Base-by-base conservation (phyloP, 2,329 filamentous ascomycete species). In the Cercospora sp. region DNA sequence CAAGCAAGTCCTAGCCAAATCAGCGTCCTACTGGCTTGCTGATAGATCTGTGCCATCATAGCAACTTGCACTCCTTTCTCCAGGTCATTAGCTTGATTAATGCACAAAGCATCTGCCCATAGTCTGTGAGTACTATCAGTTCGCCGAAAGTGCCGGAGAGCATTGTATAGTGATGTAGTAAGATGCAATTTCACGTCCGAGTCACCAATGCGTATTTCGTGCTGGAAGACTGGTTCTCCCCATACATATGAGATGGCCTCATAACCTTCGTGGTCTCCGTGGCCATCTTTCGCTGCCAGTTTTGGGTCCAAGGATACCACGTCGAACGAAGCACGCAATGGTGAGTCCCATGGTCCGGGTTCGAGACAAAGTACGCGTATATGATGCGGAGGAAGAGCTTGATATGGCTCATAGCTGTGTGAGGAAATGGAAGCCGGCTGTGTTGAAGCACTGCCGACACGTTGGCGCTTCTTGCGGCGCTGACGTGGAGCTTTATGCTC, bases 11-110 rank as follows among this genome's bases (percentile, higher is more conserved):
- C 57, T 5, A 59, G 57, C 57, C 57, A 59, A 18, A 59, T 21
- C 13, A 59, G 5, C 5, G 30, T 32, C 16, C 57, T 18, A 6
- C n/a, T 21, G 3, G 57, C 57, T 26, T 30, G 24, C 26, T 26
- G 26, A 34, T 59, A 59, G 57, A 59, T 59, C 1, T 59, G 24
- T 18, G 30, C 26, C 57, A 59, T 59, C 57, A 59, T 59, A 32
- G 57, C 57, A 0, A 59, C 57, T 32, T 59, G 57, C 16, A 18
- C 18, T 8, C 30, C 13, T 16, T 34, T 30, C 30, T 59, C 57
- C 6, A 9, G 12, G n/a, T 32, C 30, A 26, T 59, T 18, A 3
- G n/a, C n/a, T 34, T 59, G 57, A 13, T 37, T 21, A 34, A 59
- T 59, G 30, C 57, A 59, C n/a, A 59, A 18, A 0, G 57, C 57